Evolutionary conservation across 2,329 filamentous ascomycete genomes (phyloP).

Genomic region (Neopestalotiopsis clavispora): DNA sequence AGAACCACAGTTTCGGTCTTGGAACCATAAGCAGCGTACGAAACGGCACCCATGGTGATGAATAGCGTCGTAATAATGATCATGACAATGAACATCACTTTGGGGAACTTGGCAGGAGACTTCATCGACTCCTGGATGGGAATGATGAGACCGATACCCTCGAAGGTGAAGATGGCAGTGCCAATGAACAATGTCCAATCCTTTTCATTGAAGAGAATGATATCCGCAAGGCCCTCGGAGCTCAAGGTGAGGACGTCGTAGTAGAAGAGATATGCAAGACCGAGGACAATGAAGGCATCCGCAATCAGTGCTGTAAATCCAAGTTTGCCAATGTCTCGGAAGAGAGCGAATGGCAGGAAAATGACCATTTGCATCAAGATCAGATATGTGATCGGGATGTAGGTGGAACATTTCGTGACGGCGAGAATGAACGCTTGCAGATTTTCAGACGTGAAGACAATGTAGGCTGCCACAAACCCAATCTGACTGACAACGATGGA

Average conservation of each 20-base stretch:
- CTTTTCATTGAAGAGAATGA: conserved; percentile 85
- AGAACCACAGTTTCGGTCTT: conserved; percentile 96
- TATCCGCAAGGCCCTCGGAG: conserved; percentile 78
- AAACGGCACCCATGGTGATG: conserved; percentile 87
- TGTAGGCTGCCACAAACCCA: conserved; percentile 93
- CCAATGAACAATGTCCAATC: conserved; percentile 98
- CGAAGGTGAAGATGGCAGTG: conserved; percentile 98
- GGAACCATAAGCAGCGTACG: conserved; percentile 94
- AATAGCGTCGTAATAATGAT: conserved; percentile 92
- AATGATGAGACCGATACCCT: conserved; percentile 96
- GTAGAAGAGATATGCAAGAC: conserved; percentile 92
- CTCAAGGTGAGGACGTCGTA: conserved; percentile 88
- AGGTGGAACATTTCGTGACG: conserved; percentile 83
- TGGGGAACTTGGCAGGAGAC: conserved; percentile 86
- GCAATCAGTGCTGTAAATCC: conserved; percentile 93
- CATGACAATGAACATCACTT: conserved; percentile 90
- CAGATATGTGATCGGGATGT: conserved; percentile 85
- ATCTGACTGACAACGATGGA: conserved; percentile 97
- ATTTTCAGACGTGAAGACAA: conserved; percentile 96
- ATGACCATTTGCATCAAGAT: conserved; percentile 95
- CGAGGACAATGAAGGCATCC: conserved; percentile 91
- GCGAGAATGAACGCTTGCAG: conserved; percentile 93
- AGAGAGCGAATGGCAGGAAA: conserved; percentile 90
- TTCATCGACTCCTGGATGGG: conserved; percentile 98
- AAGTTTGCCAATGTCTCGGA: conserved; percentile 96